Percentiles rank a stretch among this genome's conserved stretches.
Conservation (phyloP, 2,329 filamentous ascomycete species). For the Dothiorella sarmentorum region DNA sequence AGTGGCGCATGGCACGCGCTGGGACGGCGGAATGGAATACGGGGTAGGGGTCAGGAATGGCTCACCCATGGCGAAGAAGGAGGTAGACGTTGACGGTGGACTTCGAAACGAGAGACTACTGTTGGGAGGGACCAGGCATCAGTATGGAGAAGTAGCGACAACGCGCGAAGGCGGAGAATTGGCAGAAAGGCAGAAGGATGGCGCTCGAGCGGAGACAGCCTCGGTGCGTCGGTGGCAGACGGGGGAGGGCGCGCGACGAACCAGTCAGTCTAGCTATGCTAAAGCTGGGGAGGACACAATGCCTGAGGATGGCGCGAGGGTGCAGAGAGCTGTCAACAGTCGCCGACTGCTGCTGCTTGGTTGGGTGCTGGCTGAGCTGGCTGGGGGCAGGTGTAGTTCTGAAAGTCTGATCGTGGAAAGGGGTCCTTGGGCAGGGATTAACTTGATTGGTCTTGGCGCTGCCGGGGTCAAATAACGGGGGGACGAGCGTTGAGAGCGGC, state of each 20-base stretch:
- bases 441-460: constrained; percentile 19
- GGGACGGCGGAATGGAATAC: neutral
- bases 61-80: constrained; percentile 39
- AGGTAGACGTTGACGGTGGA: constrained; percentile 30
- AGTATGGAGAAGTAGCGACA: constrained; percentile 26
- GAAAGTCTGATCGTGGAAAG: constrained; percentile 19
- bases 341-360: constrained; percentile 17
- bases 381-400: constrained; percentile 17
- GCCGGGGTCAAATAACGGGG: constrained; percentile 14
- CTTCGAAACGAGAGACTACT: constrained; percentile 36
- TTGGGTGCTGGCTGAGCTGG: constrained; percentile 10
- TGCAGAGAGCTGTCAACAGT: constrained; percentile 21
- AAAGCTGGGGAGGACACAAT: constrained; percentile 22
- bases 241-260: constrained; percentile 27
- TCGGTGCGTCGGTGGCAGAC: constrained; percentile 15
- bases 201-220: constrained; percentile 29
- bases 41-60: constrained; percentile 11
- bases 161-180: constrained; percentile 18
- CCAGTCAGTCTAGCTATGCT: constrained; percentile 38
- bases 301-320: constrained; percentile 26
- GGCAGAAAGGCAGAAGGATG: constrained; percentile 24
- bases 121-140: constrained; percentile 13
- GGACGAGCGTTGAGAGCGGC: constrained; percentile 17
- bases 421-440: constrained; percentile 19
- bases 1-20: neutral